These are phyloP conservation scores for Dactylellina sp. DNA, from an alignment of 2,329 filamentous ascomycete species.

Conservation along the genomic window DNA sequence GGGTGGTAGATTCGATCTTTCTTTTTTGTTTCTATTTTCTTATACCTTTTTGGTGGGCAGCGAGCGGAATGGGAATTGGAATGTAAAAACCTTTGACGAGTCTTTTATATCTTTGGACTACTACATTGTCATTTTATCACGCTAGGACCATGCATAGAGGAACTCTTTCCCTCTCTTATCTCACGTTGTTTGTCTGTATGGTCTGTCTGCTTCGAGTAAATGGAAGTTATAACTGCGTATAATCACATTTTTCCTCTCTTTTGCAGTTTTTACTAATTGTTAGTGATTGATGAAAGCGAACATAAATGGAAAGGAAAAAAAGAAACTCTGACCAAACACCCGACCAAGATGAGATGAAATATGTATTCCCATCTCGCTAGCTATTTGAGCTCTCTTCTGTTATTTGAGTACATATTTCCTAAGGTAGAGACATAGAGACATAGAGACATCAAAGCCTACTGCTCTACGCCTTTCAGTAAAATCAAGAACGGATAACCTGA, in stretches of 20 bases:
- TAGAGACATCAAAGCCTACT: constrained; percentile 37
- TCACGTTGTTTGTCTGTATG: not conserved
- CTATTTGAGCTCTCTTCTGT: no score
- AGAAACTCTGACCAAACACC: no score
- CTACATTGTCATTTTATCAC: constrained; percentile 14
- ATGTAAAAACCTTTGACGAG: constrained; percentile 11
- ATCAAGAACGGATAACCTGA: no score
- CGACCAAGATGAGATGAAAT: no score
- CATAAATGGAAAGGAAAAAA: constrained; percentile 36
- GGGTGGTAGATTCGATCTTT: constrained; percentile 1
- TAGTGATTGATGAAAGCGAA: constrained; percentile 9
- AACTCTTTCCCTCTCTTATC: constrained; percentile 26
- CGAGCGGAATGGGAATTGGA: constrained; percentile 6
- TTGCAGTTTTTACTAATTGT: not conserved
- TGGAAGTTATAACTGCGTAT: constrained; percentile 41
- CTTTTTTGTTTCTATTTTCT: constrained; percentile 4
- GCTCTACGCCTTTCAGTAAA: no score
- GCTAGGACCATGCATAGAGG: constrained; percentile 18
- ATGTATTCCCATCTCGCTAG: no score
- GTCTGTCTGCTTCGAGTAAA: constrained; percentile 20
- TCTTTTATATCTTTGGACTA: constrained; percentile 4
- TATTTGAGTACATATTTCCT: constrained; percentile 33
- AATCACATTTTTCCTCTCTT: constrained; percentile 15
- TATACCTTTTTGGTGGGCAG: constrained; percentile 1
- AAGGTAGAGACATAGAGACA: no score